A percentile compares a stretch with the other conserved stretches of the same genome.
Conservation (phyloP, 2,329 filamentous ascomycete species). For the Byssothecium circinans region DNA sequence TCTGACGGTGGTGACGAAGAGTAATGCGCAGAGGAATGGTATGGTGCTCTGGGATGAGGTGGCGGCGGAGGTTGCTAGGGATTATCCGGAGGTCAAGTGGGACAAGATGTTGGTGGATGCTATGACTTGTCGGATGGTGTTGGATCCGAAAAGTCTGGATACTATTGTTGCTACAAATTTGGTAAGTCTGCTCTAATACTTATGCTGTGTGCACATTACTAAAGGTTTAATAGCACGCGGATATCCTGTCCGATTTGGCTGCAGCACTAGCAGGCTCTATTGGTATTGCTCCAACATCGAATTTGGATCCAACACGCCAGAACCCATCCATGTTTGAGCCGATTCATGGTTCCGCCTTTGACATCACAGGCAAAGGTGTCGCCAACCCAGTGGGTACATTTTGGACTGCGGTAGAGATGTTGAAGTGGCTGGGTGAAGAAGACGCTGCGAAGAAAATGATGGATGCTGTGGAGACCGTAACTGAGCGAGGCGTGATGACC, state of each 20-base stretch:
- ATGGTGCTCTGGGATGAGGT: conserved; percentile 72
- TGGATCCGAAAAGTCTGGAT: conserved; percentile 61
- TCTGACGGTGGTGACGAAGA: conserved; percentile 66
- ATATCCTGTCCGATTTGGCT: conserved; percentile 71
- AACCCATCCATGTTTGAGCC: conserved; percentile 66
- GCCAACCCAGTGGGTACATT: conserved; percentile 62
- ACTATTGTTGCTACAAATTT: conserved; percentile 67
- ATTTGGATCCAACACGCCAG: conserved; percentile 64
- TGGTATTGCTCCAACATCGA: conserved; percentile 71
- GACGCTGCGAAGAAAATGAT: conserved; percentile 55
- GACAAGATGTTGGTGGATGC: conserved; percentile 70
- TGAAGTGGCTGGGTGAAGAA: conserved; percentile 59
- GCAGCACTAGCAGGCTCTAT: conserved; percentile 71
- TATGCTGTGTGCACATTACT: too few relatives aligned
- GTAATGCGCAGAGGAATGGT: conserved; percentile 66
- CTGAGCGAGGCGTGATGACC: conserved; percentile 55
- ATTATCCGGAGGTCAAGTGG: conserved; percentile 62
- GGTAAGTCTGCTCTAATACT: conserved; percentile 17
- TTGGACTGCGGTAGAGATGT: conserved; percentile 62
- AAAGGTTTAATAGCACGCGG: conserved; percentile 47
- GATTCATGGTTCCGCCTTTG: conserved; percentile 62
- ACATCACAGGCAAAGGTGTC: conserved; percentile 60
- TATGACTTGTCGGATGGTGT: conserved; percentile 66
- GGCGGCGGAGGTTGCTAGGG: conserved; percentile 55
- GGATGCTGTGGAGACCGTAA: conserved; percentile 57